A percentile compares a stretch with the other conserved stretches of the same genome.
Conservation (phyloP, 495 filamentous ascomycete genomes). For the Durotheca rogersii region DNA sequence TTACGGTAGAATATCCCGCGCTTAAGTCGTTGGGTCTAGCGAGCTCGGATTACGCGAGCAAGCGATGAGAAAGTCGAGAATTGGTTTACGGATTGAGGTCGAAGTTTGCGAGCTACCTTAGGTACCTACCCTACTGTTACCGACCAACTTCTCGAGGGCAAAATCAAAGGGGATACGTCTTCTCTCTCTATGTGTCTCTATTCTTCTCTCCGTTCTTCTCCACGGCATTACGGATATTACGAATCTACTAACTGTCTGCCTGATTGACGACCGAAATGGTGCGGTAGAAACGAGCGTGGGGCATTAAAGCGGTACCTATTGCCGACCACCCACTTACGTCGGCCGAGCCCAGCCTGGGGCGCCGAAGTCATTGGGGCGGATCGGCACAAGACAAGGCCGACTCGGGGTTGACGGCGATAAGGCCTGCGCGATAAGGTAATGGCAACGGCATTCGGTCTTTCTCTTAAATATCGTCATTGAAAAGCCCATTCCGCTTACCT, state of each 20-base stretch:
- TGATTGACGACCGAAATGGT: too few species aligned
- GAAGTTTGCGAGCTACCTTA: too few species aligned
- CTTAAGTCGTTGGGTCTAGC: background rate
- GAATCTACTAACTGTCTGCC: too few species aligned
- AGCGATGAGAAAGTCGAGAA: background rate
- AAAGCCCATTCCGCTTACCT: conserved; percentile 8
- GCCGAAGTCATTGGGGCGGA: background rate
- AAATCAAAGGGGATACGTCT: too few species aligned
- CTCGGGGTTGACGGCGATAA: conserved; percentile 27
- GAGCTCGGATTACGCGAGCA: background rate
- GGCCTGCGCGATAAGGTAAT: conserved; percentile 19
- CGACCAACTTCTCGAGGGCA: too few species aligned
- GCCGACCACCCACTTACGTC: background rate
- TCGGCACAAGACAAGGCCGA: conserved; percentile 1
- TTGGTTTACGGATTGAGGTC: background rate
- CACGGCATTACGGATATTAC: too few species aligned
- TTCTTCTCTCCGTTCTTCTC: too few species aligned
- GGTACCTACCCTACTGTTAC: too few species aligned
- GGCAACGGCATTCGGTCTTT: background rate
- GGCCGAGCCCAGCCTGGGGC: background rate
- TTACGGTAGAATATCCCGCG: background rate
- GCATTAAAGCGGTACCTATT: background rate
- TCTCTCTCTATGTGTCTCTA: too few species aligned
- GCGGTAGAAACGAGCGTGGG: too few species aligned
- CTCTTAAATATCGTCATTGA: conserved; percentile 25